These are phyloP conservation scores for Aspergillus brunneoviolaceus DNA, from an alignment of 2,329 filamentous ascomycete species.

Conservation along the genomic window DNA sequence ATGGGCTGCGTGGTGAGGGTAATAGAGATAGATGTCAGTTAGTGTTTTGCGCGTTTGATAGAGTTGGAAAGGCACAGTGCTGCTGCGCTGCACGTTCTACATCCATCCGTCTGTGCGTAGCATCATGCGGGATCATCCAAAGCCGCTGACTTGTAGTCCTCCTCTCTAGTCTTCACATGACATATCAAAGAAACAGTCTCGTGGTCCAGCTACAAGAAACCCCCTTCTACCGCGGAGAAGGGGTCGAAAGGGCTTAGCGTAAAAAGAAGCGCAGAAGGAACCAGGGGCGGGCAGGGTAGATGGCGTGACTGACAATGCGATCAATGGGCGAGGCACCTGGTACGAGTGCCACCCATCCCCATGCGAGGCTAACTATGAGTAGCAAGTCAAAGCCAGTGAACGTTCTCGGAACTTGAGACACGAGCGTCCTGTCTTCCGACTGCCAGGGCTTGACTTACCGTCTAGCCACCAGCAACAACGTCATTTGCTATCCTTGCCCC, in stretches of 20 bases:
- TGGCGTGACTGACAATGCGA: neutral
- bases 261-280: too few species aligned
- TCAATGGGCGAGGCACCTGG: neutral
- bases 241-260: too few species aligned
- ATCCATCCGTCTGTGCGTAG: neutral
- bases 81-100: neutral
- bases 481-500: constrained; percentile 1
- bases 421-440: neutral
- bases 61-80: too few species aligned
- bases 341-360: neutral
- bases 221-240: too few species aligned
- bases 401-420: constrained; percentile 1
- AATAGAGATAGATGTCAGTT: too few species aligned
- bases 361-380: neutral
- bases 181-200: neutral
- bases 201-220: too few species aligned
- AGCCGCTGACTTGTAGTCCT: neutral
- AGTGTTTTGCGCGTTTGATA: too few species aligned
- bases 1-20: too few species aligned
- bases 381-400: neutral
- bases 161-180: neutral
- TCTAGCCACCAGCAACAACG: neutral
- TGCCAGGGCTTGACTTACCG: neutral
- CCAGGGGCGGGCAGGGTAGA: neutral
- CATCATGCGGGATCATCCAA: constrained; percentile 4